Conservation (phyloP, 495 filamentous ascomycete genomes). For the Tuber borchii region DNA sequence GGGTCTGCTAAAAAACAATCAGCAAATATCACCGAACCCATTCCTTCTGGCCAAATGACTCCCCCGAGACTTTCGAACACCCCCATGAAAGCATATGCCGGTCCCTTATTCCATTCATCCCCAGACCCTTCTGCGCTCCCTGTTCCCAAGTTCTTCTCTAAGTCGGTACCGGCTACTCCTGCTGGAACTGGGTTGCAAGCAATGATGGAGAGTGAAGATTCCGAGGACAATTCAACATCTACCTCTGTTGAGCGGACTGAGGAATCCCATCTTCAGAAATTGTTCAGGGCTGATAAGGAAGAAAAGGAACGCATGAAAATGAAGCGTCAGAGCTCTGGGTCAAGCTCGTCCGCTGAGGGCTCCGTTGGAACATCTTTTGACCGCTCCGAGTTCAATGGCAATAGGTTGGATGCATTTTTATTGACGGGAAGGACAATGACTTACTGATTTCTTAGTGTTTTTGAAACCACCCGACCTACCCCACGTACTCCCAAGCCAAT, state of each 20-base stretch:
- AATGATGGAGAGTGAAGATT: slow-evolving; percentile 45
- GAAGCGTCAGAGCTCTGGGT: slow-evolving; percentile 29
- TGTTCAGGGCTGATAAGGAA: slow-evolving; percentile 79
- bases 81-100: slow-evolving; percentile 69
- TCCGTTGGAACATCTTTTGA: slow-evolving; percentile 6
- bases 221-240: slow-evolving; percentile 20
- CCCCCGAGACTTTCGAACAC: slow-evolving; percentile 21
- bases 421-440: not conserved
- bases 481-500: not conserved
- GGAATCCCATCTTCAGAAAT: slow-evolving; percentile 74
- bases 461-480: not conserved
- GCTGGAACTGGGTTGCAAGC: slow-evolving; percentile 37
- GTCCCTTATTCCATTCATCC: slow-evolving; percentile 90
- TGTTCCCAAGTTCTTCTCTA: slow-evolving; percentile 86
- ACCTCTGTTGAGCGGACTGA: slow-evolving; percentile 43
- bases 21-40: not conserved
- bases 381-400: slow-evolving; percentile 16
- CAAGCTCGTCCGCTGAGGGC: slow-evolving; percentile 24
- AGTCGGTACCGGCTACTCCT: slow-evolving; percentile 61
- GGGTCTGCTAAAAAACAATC: not conserved
- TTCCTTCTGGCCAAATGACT: slow-evolving; percentile 20
- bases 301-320: slow-evolving; percentile 55
- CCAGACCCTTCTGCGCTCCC: slow-evolving; percentile 89
- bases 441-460: not conserved
- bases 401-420: not conserved